phyloP scores from a whole-genome alignment of 805 yeast genomes.

The Yarrowia sp. region DNA sequence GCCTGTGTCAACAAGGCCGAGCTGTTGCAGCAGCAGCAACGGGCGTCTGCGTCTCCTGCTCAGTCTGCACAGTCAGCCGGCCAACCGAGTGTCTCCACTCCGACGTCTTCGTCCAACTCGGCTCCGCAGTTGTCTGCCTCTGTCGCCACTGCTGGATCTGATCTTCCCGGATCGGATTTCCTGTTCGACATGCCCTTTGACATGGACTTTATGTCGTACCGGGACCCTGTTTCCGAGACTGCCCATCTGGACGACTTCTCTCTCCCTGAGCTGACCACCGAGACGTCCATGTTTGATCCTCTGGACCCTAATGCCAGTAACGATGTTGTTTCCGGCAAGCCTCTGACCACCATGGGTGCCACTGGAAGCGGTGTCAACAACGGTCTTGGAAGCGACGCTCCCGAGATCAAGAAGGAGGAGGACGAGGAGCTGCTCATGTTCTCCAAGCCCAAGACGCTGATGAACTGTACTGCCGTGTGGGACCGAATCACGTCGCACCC shows the following conservation, averaged over 20 bases:
- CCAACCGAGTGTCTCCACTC: conserved; percentile 5
- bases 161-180: conserved; percentile 37
- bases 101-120: background rate
- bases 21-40: background rate
- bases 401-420: conserved; percentile 22
- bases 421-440: conserved; percentile 22
- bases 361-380: conserved; percentile 6
- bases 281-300: conserved; percentile 51
- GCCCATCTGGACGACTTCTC: conserved; percentile 47
- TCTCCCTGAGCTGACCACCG: conserved; percentile 49
- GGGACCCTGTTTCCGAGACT: conserved; percentile 48
- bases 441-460: conserved; percentile 43
- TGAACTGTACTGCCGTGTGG: conserved; percentile 93
- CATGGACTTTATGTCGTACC: conserved; percentile 46
- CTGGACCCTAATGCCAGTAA: conserved; percentile 46
- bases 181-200: conserved; percentile 47
- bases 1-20: conserved; percentile 38
- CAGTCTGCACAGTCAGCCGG: background rate
- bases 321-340: conserved; percentile 36
- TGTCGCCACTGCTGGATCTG: conserved; percentile 13
- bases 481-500: conserved; percentile 95
- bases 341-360: conserved; percentile 23
- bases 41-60: too few relatives aligned
- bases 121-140: conserved; percentile 22
- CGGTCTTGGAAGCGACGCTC: background rate